Base-by-base conservation (phyloP, 352 stramenopile species). In the Pythium angustatum region DNA sequence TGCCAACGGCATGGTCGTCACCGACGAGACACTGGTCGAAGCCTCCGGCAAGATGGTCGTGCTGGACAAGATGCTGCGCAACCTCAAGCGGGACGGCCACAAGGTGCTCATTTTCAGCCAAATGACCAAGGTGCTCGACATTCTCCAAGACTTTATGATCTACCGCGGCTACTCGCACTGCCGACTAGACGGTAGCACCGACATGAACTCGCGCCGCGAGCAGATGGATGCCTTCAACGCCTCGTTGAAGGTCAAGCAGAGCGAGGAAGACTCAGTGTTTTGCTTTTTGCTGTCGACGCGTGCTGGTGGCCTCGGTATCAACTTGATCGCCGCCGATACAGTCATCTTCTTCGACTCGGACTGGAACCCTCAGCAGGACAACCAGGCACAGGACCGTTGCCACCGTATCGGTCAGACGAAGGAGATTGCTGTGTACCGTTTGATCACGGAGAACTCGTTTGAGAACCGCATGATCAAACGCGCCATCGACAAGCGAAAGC, bases 21-120 rank as follows among this genome's bases (percentile, higher is more conserved):
- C 79, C 30, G 94, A 82, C 96, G 90, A 98, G 43, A 77, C 81
- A 11, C 75, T 99, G 6, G 88, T 99, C 6, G 77, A 94, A 55
- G 77, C 85, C 22, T 98, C 94, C 15, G 98, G 98, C 26, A 99
- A 99, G 77, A 83, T 99, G 47, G 79, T 98, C n/a, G 78, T 99
- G 14, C 75, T 99, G 27, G 98, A 99, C 71, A 98, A 98, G 62
- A 94, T 99, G 66, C 87, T 99, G 5, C 81, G 83, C 5, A 78
- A 91, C 41, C 84, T 99, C 24, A 96, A 98, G 69, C 80, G 83
- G 45, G 90, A 98, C 54, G 96, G 96, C 15, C 97, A 99, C 73
- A 94, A 98, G 45, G 94, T 99, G 44, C 81, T 99, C 5, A 93
- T 99, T 48, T 99, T 99, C 75, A 98, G 87, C 26, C 98, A 99